Evolutionary conservation across 345 rosid genomes (phyloP).

Genomic region (Salix koriyanagi): DNA sequence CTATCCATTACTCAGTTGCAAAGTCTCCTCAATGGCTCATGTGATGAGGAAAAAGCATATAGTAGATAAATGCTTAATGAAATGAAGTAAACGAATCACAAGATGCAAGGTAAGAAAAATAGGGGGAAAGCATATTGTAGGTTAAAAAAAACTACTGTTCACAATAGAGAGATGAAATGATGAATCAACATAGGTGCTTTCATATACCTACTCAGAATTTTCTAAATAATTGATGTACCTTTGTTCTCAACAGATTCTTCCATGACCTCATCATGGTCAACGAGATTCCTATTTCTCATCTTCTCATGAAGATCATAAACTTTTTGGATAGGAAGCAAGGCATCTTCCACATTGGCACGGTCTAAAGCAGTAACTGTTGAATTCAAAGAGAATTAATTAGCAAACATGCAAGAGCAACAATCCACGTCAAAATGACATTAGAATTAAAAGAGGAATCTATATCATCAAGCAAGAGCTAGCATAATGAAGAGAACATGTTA

Average conservation of each 20-base stretch:
- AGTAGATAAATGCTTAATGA: neutral
- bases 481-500: neutral
- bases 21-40: neutral
- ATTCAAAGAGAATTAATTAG: constrained; percentile 31
- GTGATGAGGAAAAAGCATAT: neutral
- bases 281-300: constrained; percentile 24
- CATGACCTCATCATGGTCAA: constrained; percentile 41
- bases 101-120: too few relatives aligned
- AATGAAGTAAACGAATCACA: neutral
- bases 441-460: neutral
- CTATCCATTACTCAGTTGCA: too few relatives aligned
- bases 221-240: constrained; percentile 39
- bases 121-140: neutral
- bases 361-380: constrained; percentile 77
- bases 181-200: neutral
- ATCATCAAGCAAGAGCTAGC: neutral
- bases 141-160: neutral
- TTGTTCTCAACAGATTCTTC: constrained; percentile 26
- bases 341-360: constrained; percentile 87
- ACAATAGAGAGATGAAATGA: neutral
- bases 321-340: constrained; percentile 62
- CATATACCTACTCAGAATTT: neutral
- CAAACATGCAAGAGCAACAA: neutral
- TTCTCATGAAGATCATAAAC: constrained; percentile 42
- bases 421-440: neutral